Evolutionary conservation across 441 rosid genomes (phyloP).

Genomic region (Gossypium schwendimanii): DNA sequence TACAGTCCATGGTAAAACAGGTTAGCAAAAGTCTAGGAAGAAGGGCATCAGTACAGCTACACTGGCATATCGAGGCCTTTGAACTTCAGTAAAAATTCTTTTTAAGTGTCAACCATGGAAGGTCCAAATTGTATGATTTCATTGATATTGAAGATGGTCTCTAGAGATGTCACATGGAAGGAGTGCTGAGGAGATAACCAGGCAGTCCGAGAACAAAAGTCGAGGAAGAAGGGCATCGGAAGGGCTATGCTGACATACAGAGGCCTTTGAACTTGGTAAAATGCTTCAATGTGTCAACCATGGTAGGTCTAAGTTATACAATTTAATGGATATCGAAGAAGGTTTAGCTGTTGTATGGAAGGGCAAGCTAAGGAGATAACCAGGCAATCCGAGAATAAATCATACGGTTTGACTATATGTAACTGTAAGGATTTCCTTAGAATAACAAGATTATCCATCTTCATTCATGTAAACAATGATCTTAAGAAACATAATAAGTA

Average conservation of each 20-base stretch:
- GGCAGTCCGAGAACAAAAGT: background rate
- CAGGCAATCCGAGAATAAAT: background rate
- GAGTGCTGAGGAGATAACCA: background rate
- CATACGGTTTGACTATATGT: background rate
- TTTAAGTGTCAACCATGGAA: background rate
- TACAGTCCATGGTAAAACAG: background rate
- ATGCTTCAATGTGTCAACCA: background rate
- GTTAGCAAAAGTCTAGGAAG: background rate
- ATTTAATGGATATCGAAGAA: background rate
- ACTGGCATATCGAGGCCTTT: background rate
- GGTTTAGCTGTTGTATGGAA: background rate
- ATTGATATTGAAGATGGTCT: background rate
- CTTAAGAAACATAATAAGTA: background rate
- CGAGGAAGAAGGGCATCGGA: background rate
- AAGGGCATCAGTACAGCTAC: background rate
- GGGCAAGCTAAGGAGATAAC: background rate
- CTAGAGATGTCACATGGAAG: background rate
- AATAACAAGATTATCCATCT: background rate
- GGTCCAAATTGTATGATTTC: background rate
- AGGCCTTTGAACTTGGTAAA: background rate
- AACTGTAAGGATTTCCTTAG: background rate
- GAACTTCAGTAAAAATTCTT: background rate
- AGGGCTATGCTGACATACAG: background rate
- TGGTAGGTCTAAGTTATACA: background rate
- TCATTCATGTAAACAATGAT: background rate